Evolutionary conservation across 805 yeast species (phyloP), one percentile per base, ranked within the genome.

Genomic region (Candida ovalis): DNA sequence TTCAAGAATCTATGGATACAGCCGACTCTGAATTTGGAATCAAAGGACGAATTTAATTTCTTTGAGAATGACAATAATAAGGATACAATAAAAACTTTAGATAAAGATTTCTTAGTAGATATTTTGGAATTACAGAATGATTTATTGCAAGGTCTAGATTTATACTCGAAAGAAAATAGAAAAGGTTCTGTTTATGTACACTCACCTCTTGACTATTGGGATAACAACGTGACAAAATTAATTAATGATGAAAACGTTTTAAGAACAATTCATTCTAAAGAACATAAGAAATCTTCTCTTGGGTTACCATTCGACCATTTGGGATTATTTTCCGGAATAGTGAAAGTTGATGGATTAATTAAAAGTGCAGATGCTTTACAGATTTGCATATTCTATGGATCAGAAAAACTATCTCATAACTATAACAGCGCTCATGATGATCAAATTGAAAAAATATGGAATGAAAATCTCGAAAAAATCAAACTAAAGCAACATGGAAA

Each of bases 141-240:
- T 10, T 51, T 74, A 9, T 50, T 67, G 6, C 40, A 52, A 1
- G 70, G 62, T 4, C 45, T 61, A n/a, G 43, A 48, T 18, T 15
- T 52, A 4, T 45, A 38, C 40, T 40, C 48, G n/a, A n/a, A 40
- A 15, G 32, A 21, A 19, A 41, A 50, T n/a, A 22, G 23, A 12
- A 10, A 40, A 24, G 37, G 47, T 19, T 10, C 44, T 32, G 38
- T 61, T 9, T 53, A 50, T 42, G 21, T 74, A 7, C 69, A 68
- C 48, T 68, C 80, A 0, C 77, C 80, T 0, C 60, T 77, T 3
- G 64, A 64, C 13, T 66, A 65, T 45, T 78, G 82, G 82, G 58
- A 67, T 33, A 68, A 70, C 52, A 56, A 70, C 45, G 32, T 53
- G 1, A 50, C 53, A 1, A 5, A 22, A 3, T 54, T 76, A 27